Base-by-base conservation (phyloP, 1,139 yeast species). In the Pichia sp. region DNA sequence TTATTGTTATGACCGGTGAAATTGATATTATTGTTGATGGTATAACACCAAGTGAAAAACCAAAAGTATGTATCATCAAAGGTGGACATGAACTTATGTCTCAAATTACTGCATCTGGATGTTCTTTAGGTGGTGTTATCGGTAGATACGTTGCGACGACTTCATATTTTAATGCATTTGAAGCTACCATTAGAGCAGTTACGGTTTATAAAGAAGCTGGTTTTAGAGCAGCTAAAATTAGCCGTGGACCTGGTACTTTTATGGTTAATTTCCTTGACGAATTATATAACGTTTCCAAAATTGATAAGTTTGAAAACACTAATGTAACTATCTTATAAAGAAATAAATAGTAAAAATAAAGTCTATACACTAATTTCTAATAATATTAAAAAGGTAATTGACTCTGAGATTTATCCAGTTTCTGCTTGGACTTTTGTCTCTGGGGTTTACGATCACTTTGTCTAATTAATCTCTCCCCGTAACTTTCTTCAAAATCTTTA, bases 101-200 rank as follows among this genome's bases (percentile, higher is more conserved):
- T 1, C 58, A 66, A 13, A 74, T 88, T n/a, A 88, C 96, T 0
- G 96, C 95, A 0, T 72, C 93, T 3, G 97, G 96, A 0, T 89
- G 96, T 50, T 75, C 91, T 0, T 65, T 87, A 35, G 95, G 95
- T 1, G 79, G 91, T 38, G 72, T 78, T 0, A 75, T 87, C 41
- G 80, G 85, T 0, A 69, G 85, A 1, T 73, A 69, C 50, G 55
- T 79, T 8, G 79, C 79, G 5, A 74, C 78, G 3, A 56, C 62
- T 30, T 65, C 67, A 0, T 63, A 61, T 26, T 24, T 32, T n/a
- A 61, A 63, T 38, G 54, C 72, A 1, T 73, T 67, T 46, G 58
- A 60, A 8, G 79, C 85, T 0, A 74, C 78, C 1, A 66, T 70
- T 2, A 66, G 70, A 1, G 95, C 93, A 0, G 77, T 85, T 3